phyloP scores from a whole-genome alignment of 2,329 filamentous ascomycete species.

The Cylindrodendrum hubeiense region DNA sequence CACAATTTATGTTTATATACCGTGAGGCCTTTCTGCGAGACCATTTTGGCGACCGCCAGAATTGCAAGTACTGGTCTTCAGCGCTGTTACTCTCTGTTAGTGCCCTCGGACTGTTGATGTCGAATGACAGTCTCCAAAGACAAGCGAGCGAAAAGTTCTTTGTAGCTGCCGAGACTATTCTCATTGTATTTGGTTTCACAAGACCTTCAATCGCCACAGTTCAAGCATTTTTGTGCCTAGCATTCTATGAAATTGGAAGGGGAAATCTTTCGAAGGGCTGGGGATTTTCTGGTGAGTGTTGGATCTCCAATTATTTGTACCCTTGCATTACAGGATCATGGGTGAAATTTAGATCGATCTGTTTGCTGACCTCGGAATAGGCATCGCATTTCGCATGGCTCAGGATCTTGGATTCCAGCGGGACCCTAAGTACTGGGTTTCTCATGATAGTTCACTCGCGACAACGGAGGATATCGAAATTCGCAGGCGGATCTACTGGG shows the following conservation, averaged over 20 bases:
- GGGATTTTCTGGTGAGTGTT: slow-evolving; percentile 40
- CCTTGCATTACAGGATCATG: background rate
- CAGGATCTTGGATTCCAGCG: slow-evolving; percentile 41
- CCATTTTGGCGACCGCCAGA: slow-evolving; percentile 34
- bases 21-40: slow-evolving; percentile 44
- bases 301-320: background rate
- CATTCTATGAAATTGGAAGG: slow-evolving; percentile 44
- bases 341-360: too few relatives aligned
- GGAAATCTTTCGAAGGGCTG: slow-evolving; percentile 46
- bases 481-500: slow-evolving; percentile 46
- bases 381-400: slow-evolving; percentile 47
- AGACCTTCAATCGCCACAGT: slow-evolving; percentile 40
- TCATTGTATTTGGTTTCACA: slow-evolving; percentile 40
- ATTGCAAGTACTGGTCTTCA: slow-evolving; percentile 46
- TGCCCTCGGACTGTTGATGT: slow-evolving; percentile 38
- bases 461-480: slow-evolving; percentile 43
- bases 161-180: slow-evolving; percentile 41
- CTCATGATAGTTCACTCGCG: slow-evolving; percentile 32
- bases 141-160: slow-evolving; percentile 35
- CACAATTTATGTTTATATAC: slow-evolving; percentile 48
- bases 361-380: slow-evolving; percentile 15
- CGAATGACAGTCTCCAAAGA: slow-evolving; percentile 19
- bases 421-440: slow-evolving; percentile 17
- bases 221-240: slow-evolving; percentile 44
- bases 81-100: slow-evolving; percentile 40